phyloP scores from a whole-genome alignment of 208 protist species.

The Crithidia sp. region DNA sequence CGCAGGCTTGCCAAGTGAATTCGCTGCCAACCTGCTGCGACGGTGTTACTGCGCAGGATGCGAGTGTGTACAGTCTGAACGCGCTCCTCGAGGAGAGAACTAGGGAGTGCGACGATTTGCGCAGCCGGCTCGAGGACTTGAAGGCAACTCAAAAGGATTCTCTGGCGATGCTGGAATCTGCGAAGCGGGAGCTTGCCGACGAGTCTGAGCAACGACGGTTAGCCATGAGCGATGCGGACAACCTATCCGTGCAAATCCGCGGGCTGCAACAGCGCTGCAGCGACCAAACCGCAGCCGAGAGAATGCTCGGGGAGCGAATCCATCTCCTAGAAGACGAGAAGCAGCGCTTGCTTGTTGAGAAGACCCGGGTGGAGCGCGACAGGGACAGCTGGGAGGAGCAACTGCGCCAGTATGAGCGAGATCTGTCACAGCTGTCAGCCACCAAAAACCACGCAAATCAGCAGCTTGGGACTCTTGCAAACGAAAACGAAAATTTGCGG shows the following conservation, averaged over 20 bases:
- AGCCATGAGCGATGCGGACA: slow-evolving; percentile 58
- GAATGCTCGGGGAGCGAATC: slow-evolving; percentile 53
- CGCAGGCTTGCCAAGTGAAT: slow-evolving; percentile 27
- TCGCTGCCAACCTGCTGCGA: background rate
- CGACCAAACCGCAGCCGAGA: slow-evolving; percentile 54
- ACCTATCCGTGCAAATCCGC: slow-evolving; percentile 64
- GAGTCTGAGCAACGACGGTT: slow-evolving; percentile 49
- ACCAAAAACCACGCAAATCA: slow-evolving; percentile 81
- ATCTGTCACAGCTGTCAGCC: slow-evolving; percentile 72
- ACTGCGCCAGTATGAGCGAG: slow-evolving; percentile 71
- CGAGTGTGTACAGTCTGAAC: slow-evolving; percentile 14
- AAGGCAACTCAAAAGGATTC: slow-evolving; percentile 55
- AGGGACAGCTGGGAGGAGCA: slow-evolving; percentile 55
- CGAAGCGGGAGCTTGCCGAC: slow-evolving; percentile 47
- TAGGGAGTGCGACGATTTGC: slow-evolving; percentile 67
- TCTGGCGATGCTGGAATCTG: slow-evolving; percentile 41
- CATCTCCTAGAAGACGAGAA: slow-evolving; percentile 50
- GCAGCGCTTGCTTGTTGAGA: slow-evolving; percentile 42
- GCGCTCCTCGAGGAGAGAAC: slow-evolving; percentile 63
- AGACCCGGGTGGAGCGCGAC: slow-evolving; percentile 51
- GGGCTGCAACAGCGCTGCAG: slow-evolving; percentile 75
- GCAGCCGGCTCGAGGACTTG: slow-evolving; percentile 59
- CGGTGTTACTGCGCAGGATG: background rate
- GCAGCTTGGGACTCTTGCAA: slow-evolving; percentile 63
- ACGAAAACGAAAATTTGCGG: slow-evolving; percentile 74